These are phyloP conservation scores for Ilyonectria destructans DNA, from an alignment of 2,329 filamentous ascomycete species.

Conservation along the genomic window DNA sequence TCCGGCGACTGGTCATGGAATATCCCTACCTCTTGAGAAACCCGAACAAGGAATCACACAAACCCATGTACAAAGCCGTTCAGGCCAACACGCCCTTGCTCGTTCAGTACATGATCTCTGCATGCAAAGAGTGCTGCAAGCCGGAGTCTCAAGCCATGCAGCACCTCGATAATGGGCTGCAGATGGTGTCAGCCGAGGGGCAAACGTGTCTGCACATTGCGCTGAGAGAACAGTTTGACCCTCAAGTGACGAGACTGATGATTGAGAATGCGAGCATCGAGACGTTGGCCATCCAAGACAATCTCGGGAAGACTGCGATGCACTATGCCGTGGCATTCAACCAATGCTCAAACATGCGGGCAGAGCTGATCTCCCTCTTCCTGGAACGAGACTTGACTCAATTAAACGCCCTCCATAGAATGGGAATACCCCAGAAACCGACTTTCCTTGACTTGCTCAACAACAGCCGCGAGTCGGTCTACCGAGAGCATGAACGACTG, in stretches of 20 bases:
- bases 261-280: neutral
- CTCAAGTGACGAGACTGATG: neutral
- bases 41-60: constrained; percentile 2
- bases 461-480: too few relatives aligned
- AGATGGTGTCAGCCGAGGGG: neutral
- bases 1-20: neutral
- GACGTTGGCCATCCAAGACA: neutral
- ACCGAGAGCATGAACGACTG: too few relatives aligned
- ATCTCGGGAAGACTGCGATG: neutral
- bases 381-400: neutral
- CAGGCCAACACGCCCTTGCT: neutral
- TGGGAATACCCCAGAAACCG: too few relatives aligned
- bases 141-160: too few relatives aligned
- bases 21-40: neutral
- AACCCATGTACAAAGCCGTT: neutral
- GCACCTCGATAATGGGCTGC: too few relatives aligned
- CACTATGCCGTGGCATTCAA: constrained; percentile 4
- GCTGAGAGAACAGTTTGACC: neutral
- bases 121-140: neutral
- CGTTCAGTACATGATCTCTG: constrained; percentile 4
- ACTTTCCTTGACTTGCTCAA: constrained; percentile 5
- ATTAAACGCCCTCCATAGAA: neutral
- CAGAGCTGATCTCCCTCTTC: neutral
- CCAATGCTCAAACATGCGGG: constrained; percentile 1
- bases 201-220: neutral